These are phyloP conservation scores for Glutinoglossum americanum DNA, from an alignment of 495 filamentous ascomycete genomes.

Conservation along the genomic window DNA sequence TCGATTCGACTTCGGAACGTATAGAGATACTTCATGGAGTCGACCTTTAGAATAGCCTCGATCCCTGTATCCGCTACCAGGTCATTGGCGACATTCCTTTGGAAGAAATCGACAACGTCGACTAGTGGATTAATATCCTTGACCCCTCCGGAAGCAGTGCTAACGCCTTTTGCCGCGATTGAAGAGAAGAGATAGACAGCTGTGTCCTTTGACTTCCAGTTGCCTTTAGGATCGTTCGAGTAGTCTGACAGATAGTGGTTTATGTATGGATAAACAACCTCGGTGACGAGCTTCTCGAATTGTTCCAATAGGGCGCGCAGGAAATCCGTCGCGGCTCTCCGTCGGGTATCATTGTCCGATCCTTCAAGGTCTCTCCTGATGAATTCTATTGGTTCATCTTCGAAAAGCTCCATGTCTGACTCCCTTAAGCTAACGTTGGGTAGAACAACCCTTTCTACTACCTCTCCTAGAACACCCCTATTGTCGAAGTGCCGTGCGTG, in stretches of 20 bases:
- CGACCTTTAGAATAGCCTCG: slow-evolving; percentile 79
- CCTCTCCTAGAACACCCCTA: slow-evolving; percentile 47
- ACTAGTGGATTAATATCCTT: slow-evolving; percentile 66
- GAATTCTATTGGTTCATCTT: slow-evolving; percentile 98
- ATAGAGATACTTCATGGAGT: slow-evolving; percentile 94
- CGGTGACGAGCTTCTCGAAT: slow-evolving; percentile 66
- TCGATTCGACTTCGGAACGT: slow-evolving; percentile 79
- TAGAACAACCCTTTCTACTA: slow-evolving; percentile 85
- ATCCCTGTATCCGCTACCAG: slow-evolving; percentile 41
- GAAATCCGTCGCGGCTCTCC: slow-evolving; percentile 86
- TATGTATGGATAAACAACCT: slow-evolving; percentile 61
- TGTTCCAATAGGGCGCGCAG: slow-evolving; percentile 65
- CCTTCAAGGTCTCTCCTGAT: slow-evolving; percentile 91
- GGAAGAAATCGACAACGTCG: slow-evolving; percentile 82
- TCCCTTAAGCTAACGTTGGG: slow-evolving; percentile 81
- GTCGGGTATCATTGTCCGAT: slow-evolving; percentile 79
- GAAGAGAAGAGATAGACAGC: slow-evolving; percentile 88
- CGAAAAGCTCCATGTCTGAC: slow-evolving; percentile 85
- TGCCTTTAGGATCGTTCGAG: slow-evolving; percentile 37
- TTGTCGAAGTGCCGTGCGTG: slow-evolving; percentile 77
- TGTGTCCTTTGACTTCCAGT: slow-evolving; percentile 96
- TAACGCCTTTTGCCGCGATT: slow-evolving; percentile 72
- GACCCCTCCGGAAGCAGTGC: slow-evolving; percentile 70
- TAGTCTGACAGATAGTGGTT: slow-evolving; percentile 55
- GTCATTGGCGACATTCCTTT: slow-evolving; percentile 68